Conservation (phyloP, 2,329 filamentous ascomycete genomes). For the Xylariaceae sp. region DNA sequence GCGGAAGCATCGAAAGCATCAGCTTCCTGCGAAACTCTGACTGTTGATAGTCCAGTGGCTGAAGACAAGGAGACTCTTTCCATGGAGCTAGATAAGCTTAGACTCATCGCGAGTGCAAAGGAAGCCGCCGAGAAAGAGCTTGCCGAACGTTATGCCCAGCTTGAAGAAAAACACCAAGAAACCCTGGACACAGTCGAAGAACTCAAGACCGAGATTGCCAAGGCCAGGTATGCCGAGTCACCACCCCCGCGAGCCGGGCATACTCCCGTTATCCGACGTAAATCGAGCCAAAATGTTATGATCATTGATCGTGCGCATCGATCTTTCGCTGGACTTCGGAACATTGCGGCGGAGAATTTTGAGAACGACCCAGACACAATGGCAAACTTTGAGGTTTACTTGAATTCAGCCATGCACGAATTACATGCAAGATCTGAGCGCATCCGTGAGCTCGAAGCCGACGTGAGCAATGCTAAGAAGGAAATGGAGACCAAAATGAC, state of each 20-base stretch:
- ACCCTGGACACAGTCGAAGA: constrained; percentile 83
- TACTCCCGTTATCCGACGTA: constrained; percentile 81
- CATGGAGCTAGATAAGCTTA: constrained; percentile 67
- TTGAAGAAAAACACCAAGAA: constrained; percentile 76
- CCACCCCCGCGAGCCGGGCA: constrained; percentile 58
- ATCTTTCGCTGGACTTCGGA: constrained; percentile 82
- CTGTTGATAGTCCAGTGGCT: constrained; percentile 31
- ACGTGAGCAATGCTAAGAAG: constrained; percentile 76
- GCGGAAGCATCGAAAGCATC: constrained; percentile 39
- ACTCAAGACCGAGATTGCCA: constrained; percentile 79
- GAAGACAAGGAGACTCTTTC: constrained; percentile 43
- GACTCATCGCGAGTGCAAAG: constrained; percentile 66
- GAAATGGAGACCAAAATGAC: constrained; percentile 97
- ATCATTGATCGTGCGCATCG: constrained; percentile 86
- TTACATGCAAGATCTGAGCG: constrained; percentile 80
- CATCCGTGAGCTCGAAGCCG: constrained; percentile 82
- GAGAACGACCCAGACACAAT: constrained; percentile 75
- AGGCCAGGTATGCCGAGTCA: constrained; percentile 59
- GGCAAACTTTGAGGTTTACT: constrained; percentile 87
- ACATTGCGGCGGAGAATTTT: constrained; percentile 82
- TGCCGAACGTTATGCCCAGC: constrained; percentile 70
- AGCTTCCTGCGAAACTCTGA: constrained; percentile 36
- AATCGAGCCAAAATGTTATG: constrained; percentile 85
- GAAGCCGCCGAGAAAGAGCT: constrained; percentile 69
- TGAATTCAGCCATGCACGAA: constrained; percentile 90